Evolutionary conservation across 306 rosid genomes (phyloP).

Genomic region (Lathyrus aphaca): DNA sequence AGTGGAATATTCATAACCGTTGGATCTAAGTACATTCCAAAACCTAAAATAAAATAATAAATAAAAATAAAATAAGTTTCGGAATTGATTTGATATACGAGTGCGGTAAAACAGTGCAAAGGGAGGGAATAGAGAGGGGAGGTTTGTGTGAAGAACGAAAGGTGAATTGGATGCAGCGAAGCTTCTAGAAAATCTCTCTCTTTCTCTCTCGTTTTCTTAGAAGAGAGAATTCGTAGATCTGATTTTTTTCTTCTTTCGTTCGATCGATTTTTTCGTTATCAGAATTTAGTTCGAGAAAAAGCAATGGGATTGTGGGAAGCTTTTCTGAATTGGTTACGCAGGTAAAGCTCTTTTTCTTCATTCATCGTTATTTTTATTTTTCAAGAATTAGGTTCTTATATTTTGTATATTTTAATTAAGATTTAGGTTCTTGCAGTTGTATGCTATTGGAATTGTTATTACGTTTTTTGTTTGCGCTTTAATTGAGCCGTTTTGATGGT

Average conservation of each 20-base stretch:
- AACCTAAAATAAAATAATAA: not conserved
- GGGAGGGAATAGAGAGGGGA: constrained; percentile 32
- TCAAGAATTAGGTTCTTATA: not conserved
- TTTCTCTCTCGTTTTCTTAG: constrained; percentile 32
- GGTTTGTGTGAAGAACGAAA: constrained; percentile 8
- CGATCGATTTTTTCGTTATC: constrained; percentile 29
- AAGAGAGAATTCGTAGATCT: constrained; percentile 44
- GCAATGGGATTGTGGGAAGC: constrained; percentile 87
- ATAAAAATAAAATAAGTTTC: not conserved
- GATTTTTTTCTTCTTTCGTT: constrained; percentile 25
- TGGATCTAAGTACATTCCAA: constrained; percentile 21
- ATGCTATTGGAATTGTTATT: not conserved
- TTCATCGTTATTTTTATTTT: not conserved
- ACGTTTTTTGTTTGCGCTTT: not conserved
- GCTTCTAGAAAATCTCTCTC: constrained; percentile 30
- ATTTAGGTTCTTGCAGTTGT: not conserved
- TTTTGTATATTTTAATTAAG: too few relatives aligned
- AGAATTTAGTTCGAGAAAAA: constrained; percentile 14
- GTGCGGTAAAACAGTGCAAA: constrained; percentile 6
- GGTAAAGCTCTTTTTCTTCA: constrained; percentile 46
- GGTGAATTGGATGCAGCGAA: constrained; percentile 36
- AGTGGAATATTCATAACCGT: constrained; percentile 4
- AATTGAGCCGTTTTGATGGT: not conserved
- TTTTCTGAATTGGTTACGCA: constrained; percentile 85
- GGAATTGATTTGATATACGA: constrained; percentile 23